phyloP scores from a whole-genome alignment of 352 stramenopile genomes.

The Globisporangium cystogenes region DNA sequence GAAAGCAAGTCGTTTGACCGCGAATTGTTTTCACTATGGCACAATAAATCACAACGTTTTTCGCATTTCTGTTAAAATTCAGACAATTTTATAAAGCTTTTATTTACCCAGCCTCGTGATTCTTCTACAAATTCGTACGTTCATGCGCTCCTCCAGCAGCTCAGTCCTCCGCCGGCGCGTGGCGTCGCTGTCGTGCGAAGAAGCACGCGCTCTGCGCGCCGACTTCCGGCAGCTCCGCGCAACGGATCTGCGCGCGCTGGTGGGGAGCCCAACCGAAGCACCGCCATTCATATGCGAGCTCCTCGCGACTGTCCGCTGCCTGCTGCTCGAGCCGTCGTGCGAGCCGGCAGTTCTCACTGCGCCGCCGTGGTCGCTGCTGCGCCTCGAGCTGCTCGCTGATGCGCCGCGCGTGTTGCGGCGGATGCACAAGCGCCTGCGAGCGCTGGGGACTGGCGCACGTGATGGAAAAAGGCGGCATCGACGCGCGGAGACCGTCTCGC shows the following conservation, averaged over 20 bases:
- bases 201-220: conserved; percentile 12
- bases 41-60: no score
- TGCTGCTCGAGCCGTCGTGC: conserved; percentile 32
- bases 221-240: conserved; percentile 26
- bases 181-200: neutral
- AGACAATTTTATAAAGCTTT: no score
- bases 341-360: conserved; percentile 16
- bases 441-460: conserved; percentile 14
- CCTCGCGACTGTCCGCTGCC: conserved; percentile 26
- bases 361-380: conserved; percentile 39
- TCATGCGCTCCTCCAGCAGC: neutral
- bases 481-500: conserved; percentile 11
- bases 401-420: conserved; percentile 24
- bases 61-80: no score
- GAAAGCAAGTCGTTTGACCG: no score
- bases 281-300: conserved; percentile 30
- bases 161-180: neutral
- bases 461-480: neutral
- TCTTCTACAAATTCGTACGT: no score
- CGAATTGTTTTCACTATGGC: no score
- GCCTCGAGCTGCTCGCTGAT: conserved; percentile 41
- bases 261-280: conserved; percentile 31
- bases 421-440: conserved; percentile 29
- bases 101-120: no score
- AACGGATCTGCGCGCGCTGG: conserved; percentile 37